Percentiles rank a stretch among this genome's conserved stretches.
These are phyloP conservation scores for Boletus coccyginus DNA, from an alignment of 768 basidiomycete species.

Conservation along the genomic window DNA sequence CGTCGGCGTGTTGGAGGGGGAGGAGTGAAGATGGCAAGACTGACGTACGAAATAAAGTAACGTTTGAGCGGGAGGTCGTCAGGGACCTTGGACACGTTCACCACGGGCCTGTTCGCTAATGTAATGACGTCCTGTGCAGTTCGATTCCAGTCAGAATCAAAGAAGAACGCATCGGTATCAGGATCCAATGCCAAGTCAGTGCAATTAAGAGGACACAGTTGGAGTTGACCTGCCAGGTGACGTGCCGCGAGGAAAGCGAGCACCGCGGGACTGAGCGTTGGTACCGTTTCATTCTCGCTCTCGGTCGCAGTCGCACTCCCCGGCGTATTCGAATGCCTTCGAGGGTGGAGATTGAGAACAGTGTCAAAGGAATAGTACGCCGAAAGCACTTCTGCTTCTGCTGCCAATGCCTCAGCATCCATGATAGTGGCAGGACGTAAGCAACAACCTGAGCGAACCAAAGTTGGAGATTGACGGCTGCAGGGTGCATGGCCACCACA, in stretches of 20 bases:
- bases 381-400: background rate
- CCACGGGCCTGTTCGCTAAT: slow-evolving; percentile 37
- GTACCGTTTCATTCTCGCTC: background rate
- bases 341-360: background rate
- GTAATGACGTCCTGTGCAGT: slow-evolving; percentile 23
- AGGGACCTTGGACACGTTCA: slow-evolving; percentile 34
- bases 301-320: background rate
- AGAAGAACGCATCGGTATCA: background rate
- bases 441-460: background rate
- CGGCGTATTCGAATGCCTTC: background rate
- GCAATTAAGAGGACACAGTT: background rate
- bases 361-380: background rate
- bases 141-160: background rate
- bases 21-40: background rate
- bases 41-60: slow-evolving; percentile 53
- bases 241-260: slow-evolving; percentile 33
- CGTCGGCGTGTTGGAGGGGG: background rate
- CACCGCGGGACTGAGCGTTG: slow-evolving; percentile 38
- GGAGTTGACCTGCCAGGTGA: slow-evolving; percentile 28
- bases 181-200: background rate
- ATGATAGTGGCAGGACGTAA: background rate
- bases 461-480: background rate
- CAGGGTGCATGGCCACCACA: no score
- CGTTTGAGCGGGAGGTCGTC: slow-evolving; percentile 48
- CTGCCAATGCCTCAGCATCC: background rate